Conservation (phyloP, 169 alveolate species). For the Toxoplasma gondii region DNA sequence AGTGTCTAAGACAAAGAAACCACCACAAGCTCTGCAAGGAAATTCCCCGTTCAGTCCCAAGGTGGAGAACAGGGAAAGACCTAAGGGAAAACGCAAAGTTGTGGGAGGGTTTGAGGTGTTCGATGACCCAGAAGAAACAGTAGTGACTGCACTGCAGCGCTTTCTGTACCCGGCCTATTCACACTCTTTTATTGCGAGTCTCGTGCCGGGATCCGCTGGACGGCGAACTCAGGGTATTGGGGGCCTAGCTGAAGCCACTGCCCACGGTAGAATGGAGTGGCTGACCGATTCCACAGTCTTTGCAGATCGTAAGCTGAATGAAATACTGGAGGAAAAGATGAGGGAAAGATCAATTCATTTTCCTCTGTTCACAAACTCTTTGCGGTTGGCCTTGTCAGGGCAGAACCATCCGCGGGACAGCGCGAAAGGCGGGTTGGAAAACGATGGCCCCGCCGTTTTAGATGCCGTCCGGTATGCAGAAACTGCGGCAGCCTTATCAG, state of each 20-base stretch:
- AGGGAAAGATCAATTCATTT: neutral
- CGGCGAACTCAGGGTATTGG: neutral
- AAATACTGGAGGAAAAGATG: neutral
- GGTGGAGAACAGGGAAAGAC: neutral
- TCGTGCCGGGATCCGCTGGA: neutral
- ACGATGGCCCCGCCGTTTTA: neutral
- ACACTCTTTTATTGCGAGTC: neutral
- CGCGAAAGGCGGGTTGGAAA: neutral
- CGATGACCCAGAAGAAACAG: conserved; percentile 16
- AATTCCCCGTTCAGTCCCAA: neutral
- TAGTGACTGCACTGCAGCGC: neutral
- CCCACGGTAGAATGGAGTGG: conserved; percentile 8
- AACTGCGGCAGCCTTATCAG: neutral
- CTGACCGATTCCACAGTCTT: neutral
- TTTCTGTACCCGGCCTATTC: neutral
- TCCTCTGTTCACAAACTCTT: neutral
- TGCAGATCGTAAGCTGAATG: conserved; percentile 20
- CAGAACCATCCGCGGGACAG: neutral
- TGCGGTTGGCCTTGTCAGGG: neutral
- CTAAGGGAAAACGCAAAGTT: neutral
- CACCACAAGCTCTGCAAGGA: neutral
- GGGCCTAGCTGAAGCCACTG: conserved; percentile 26
- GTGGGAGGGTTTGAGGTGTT: neutral
- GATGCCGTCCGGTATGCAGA: conserved; percentile 13
- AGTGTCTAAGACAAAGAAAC: neutral